These are phyloP conservation scores for Lodderomyces theae DNA, from an alignment of 1,139 yeast genomes.

Conservation along the genomic window DNA sequence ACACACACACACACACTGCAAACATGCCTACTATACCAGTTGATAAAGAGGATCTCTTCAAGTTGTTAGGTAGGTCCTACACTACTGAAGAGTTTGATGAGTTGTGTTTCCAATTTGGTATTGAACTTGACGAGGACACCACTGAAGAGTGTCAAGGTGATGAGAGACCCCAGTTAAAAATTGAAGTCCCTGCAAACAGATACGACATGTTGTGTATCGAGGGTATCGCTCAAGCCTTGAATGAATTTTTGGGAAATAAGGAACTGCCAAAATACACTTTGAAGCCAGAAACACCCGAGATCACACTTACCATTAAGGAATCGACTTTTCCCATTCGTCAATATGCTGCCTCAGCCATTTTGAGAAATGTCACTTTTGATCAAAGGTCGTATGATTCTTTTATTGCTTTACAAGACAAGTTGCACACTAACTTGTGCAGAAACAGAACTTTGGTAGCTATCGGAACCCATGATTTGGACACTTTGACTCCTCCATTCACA, in stretches of 20 bases:
- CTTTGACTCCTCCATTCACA: conserved; percentile 78
- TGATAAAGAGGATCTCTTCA: conserved; percentile 87
- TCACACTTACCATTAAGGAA: conserved; percentile 68
- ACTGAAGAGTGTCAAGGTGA: conserved; percentile 73
- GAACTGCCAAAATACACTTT: conserved; percentile 66
- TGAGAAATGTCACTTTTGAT: conserved; percentile 78
- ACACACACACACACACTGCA: no score
- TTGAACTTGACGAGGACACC: conserved; percentile 95
- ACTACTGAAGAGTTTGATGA: conserved; percentile 94
- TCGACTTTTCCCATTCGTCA: conserved; percentile 79
- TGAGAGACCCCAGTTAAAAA: conserved; percentile 94
- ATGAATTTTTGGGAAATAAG: conserved; percentile 76
- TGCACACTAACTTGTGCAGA: conserved; percentile 94
- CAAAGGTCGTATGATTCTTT: conserved; percentile 89
- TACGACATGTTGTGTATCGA: conserved; percentile 97
- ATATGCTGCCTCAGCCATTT: conserved; percentile 89
- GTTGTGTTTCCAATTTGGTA: conserved; percentile 95
- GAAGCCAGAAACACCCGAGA: conserved; percentile 58
- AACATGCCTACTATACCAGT: conserved; percentile 94
- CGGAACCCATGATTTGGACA: conserved; percentile 95
- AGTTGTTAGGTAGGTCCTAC: conserved; percentile 74
- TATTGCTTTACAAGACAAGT: conserved; percentile 92
- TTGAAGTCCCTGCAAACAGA: conserved; percentile 97
- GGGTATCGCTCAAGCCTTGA: conserved; percentile 94
- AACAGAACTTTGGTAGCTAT: conserved; percentile 95